A percentile compares a stretch with the other conserved stretches of the same genome.
These are phyloP conservation scores for Asterionellopsis glacialis DNA, from an alignment of 108 stramenopile species.

Conservation along the genomic window DNA sequence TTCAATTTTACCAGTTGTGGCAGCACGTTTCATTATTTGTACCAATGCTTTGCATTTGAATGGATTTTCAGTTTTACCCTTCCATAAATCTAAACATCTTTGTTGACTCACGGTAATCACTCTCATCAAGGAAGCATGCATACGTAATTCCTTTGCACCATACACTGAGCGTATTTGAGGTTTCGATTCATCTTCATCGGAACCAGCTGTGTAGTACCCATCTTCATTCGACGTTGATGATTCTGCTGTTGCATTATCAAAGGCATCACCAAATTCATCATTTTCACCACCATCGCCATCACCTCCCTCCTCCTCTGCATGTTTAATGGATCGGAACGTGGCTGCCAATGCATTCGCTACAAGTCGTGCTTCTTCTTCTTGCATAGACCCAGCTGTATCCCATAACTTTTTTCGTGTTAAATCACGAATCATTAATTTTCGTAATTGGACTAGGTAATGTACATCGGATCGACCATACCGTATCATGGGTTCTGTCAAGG, in stretches of 20 bases:
- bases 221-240: slow-evolving; percentile 4
- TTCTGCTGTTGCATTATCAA: slow-evolving; percentile 7
- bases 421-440: slow-evolving; percentile 76
- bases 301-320: slow-evolving; percentile 5
- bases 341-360: slow-evolving; percentile 12
- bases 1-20: slow-evolving; percentile 17
- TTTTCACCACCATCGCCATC: slow-evolving; percentile 12
- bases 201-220: background rate
- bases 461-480: slow-evolving; percentile 84
- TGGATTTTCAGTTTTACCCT: slow-evolving; percentile 27
- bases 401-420: slow-evolving; percentile 38
- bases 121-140: slow-evolving; percentile 50
- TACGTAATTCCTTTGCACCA: slow-evolving; percentile 41
- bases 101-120: slow-evolving; percentile 61
- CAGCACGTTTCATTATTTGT: slow-evolving; percentile 35
- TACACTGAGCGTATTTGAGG: slow-evolving; percentile 16
- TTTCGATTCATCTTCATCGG: slow-evolving; percentile 8
- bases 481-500: slow-evolving; percentile 78
- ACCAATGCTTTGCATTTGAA: slow-evolving; percentile 32
- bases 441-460: slow-evolving; percentile 61
- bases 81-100: slow-evolving; percentile 60
- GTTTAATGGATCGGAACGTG: slow-evolving; percentile 4
- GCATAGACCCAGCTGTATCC: background rate
- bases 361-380: slow-evolving; percentile 2
- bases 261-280: slow-evolving; percentile 7